Evolutionary conservation across 2,329 filamentous ascomycete genomes (phyloP).

Genomic region (Orbilia javanica): DNA sequence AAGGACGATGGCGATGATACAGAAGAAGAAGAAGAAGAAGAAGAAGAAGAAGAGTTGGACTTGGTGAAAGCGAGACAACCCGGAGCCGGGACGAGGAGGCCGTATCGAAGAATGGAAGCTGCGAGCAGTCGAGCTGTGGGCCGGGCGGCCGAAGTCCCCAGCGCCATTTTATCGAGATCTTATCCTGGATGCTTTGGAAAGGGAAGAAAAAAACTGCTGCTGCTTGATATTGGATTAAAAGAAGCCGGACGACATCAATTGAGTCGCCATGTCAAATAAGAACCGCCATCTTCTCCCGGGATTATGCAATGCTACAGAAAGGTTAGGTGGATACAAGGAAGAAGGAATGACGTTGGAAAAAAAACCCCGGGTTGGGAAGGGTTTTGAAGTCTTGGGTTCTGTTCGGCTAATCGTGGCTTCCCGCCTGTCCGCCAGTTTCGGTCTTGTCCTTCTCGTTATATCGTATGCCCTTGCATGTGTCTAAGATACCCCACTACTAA

Average conservation of each 20-base stretch:
- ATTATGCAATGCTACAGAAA: not conserved
- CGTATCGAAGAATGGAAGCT: slow-evolving; percentile 50
- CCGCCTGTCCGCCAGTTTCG: not conserved
- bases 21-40: not conserved
- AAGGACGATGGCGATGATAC: too few relatives aligned
- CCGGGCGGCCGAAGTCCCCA: slow-evolving; percentile 40
- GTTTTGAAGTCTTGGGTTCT: not conserved
- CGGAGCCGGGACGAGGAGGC: slow-evolving; percentile 51
- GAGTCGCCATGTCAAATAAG: not conserved
- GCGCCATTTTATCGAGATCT: slow-evolving; percentile 38
- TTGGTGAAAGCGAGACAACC: slow-evolving; percentile 44
- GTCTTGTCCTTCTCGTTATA: not conserved
- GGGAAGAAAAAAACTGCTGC: too few relatives aligned
- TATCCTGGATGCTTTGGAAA: not conserved
- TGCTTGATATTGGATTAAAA: not conserved
- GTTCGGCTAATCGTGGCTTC: slow-evolving; percentile 24
- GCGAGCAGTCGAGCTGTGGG: slow-evolving; percentile 42
- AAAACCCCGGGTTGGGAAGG: not conserved
- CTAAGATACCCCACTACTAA: not conserved
- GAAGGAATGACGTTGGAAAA: slow-evolving; percentile 1
- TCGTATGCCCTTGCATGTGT: slow-evolving; percentile 40
- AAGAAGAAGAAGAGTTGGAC: slow-evolving; percentile 3
- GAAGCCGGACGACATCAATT: not conserved
- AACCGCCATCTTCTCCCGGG: slow-evolving; percentile 1
- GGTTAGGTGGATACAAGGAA: not conserved